Conservation (phyloP, 192 early-diverging fungal genomes). For the Tieghemiomyces parasiticus region DNA sequence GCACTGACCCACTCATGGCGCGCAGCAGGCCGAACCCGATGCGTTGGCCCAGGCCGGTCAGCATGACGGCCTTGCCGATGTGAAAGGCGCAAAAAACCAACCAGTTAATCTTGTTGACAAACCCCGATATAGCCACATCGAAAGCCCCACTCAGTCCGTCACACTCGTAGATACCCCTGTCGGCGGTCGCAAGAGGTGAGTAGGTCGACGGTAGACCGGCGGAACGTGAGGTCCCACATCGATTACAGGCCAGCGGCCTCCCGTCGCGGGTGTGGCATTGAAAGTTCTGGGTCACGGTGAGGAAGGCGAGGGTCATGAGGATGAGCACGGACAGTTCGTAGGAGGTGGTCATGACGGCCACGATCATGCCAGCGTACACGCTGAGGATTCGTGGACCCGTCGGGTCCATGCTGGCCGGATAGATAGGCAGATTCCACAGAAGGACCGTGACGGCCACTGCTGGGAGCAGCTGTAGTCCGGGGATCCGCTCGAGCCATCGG, state of each 20-base stretch:
- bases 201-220: constrained; percentile 18
- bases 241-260: constrained; percentile 30
- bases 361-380: constrained; percentile 24
- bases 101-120: constrained; percentile 47
- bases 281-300: constrained; percentile 43
- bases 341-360: constrained; percentile 32
- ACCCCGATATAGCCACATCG: constrained; percentile 40
- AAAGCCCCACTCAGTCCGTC: constrained; percentile 39
- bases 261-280: constrained; percentile 38
- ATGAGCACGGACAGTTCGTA: constrained; percentile 38
- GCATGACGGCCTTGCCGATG: constrained; percentile 47
- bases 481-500: too few relatives aligned
- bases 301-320: constrained; percentile 30
- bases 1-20: constrained; percentile 29
- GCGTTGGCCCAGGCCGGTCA: constrained; percentile 45
- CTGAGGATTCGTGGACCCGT: constrained; percentile 2
- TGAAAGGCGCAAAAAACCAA: constrained; percentile 57
- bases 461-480: not conserved
- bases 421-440: not conserved
- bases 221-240: constrained; percentile 23
- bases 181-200: too few relatives aligned
- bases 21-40: constrained; percentile 37
- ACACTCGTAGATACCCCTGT: constrained; percentile 31
- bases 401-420: not conserved
- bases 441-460: not conserved